Conservation (phyloP, 805 yeast genomes). For the Millerozyma miso region DNA sequence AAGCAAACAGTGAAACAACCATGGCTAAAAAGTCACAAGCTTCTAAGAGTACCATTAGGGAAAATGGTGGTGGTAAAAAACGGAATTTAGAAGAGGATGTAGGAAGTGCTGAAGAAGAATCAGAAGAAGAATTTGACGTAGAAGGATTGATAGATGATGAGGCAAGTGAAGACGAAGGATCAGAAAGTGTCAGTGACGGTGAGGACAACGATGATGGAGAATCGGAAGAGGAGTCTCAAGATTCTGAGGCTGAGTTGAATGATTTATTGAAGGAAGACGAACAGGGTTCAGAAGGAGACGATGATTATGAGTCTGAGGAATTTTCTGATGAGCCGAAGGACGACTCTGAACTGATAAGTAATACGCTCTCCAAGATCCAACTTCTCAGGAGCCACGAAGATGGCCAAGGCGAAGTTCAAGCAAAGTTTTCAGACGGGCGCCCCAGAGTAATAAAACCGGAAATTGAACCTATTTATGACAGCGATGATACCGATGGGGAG, state of each 20-base stretch:
- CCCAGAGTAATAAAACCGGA: constrained; percentile 81
- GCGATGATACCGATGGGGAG: constrained; percentile 88
- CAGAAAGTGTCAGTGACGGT: constrained; percentile 17
- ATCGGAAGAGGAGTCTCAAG: constrained; percentile 11
- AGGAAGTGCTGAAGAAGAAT: constrained; percentile 18
- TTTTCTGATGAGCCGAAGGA: constrained; percentile 53
- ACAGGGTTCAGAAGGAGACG: constrained; percentile 52
- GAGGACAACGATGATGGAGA: constrained; percentile 16
- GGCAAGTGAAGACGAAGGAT: constrained; percentile 31
- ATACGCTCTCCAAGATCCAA: constrained; percentile 50
- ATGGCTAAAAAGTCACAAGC: neutral
- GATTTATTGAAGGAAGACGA: constrained; percentile 19
- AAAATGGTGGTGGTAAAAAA: constrained; percentile 10
- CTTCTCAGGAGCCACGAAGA: constrained; percentile 40
- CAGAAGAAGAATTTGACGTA: constrained; percentile 30
- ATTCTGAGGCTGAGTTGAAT: constrained; percentile 12
- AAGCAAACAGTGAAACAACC: neutral
- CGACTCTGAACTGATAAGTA: constrained; percentile 47
- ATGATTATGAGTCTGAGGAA: constrained; percentile 41
- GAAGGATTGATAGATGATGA: constrained; percentile 42
- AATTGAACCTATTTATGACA: constrained; percentile 90
- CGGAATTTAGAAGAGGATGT: constrained; percentile 12
- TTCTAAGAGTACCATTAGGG: constrained; percentile 4
- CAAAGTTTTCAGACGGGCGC: constrained; percentile 72
- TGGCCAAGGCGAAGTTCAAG: constrained; percentile 18